Percentiles rank a stretch among this genome's conserved stretches.
Conservation (phyloP, 75 land plant genomes). For the Cunninghamia lanceolata region DNA sequence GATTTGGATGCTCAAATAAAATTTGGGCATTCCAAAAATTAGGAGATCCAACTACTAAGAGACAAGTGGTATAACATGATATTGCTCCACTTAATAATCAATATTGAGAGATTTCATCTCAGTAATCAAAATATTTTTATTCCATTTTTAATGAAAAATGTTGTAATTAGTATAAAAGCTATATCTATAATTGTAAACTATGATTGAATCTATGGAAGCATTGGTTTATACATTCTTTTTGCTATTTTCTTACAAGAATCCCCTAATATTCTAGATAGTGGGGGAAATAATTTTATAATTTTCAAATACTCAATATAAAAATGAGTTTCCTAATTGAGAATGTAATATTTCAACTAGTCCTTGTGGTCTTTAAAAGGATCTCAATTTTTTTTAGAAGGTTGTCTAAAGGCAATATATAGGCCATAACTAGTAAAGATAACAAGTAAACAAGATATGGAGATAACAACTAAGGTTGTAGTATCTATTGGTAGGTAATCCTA, state of each 20-base stretch:
- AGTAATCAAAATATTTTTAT: neutral
- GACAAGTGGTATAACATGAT: too few relatives aligned
- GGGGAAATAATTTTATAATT: neutral
- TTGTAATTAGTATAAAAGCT: neutral
- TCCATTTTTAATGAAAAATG: neutral
- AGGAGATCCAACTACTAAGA: too few relatives aligned
- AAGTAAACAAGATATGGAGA: neutral
- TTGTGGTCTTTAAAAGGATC: neutral
- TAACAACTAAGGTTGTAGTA: neutral
- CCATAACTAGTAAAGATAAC: neutral
- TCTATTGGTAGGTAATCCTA: neutral
- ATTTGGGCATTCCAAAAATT: too few relatives aligned
- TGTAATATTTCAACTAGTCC: neutral
- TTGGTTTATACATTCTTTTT: constrained; percentile 5
- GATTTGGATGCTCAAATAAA: too few relatives aligned
- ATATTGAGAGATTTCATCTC: neutral
- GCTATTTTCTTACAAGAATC: neutral
- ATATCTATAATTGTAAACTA: neutral
- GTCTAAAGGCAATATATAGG: neutral
- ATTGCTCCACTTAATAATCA: too few relatives aligned
- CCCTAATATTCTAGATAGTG: neutral
- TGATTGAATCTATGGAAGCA: neutral
- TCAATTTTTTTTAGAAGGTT: neutral
- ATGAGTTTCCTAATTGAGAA: neutral
- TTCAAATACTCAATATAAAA: neutral